Evolutionary conservation across 306 rosid genomes (phyloP).

Genomic region (Acacia melanoxylon): DNA sequence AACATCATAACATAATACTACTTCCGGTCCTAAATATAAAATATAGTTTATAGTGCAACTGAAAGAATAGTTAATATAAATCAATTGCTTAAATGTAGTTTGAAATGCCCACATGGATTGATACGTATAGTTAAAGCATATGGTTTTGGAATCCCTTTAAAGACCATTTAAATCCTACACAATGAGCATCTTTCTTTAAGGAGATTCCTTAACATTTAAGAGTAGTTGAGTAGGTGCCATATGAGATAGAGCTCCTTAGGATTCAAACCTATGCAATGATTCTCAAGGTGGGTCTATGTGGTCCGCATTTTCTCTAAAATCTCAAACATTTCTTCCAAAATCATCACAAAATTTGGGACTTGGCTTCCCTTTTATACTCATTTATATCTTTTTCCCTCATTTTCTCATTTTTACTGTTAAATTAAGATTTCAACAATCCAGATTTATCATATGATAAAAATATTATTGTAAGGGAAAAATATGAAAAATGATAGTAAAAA

Average conservation of each 20-base stretch:
- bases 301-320: not conserved
- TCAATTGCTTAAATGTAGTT: not conserved
- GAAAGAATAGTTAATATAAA: not conserved
- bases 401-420: no score
- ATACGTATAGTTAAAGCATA: not conserved
- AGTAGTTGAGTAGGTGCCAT: not conserved
- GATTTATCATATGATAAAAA: no score
- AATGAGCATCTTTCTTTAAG: not conserved
- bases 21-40: no score
- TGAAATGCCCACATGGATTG: not conserved
- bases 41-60: no score
- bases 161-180: not conserved
- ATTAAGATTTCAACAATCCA: no score
- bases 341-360: no score
- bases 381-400: no score
- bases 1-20: not conserved
- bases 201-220: not conserved
- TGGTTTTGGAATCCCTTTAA: not conserved
- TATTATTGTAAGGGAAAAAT: no score
- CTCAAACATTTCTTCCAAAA: not conserved
- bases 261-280: not conserved
- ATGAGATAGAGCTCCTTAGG: not conserved
- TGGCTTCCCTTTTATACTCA: no score
- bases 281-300: not conserved
- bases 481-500: no score